phyloP scores from a whole-genome alignment of 768 basidiomycete genomes.

The Amanita pallidorosea region DNA sequence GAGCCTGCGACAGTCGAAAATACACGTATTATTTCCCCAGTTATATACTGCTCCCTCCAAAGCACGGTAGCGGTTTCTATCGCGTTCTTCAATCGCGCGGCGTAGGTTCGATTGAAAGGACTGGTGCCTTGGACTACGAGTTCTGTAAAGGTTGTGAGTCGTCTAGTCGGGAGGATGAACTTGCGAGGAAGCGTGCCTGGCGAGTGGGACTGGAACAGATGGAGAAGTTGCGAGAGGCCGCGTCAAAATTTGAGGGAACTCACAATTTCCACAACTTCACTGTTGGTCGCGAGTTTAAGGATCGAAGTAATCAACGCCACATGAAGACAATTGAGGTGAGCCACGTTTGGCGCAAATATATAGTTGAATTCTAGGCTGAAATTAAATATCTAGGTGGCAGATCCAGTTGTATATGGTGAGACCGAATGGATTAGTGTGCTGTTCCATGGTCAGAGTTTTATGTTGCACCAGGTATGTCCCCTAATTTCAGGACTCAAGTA shows the following conservation, averaged over 20 bases:
- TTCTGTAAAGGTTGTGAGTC: slow-evolving; percentile 50
- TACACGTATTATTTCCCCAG: slow-evolving; percentile 97
- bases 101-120: slow-evolving; percentile 13
- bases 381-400: slow-evolving; percentile 41
- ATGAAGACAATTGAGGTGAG: slow-evolving; percentile 59
- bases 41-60: slow-evolving; percentile 86
- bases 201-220: slow-evolving; percentile 46
- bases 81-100: slow-evolving; percentile 27
- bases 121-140: slow-evolving; percentile 25
- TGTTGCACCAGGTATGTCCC: slow-evolving; percentile 84
- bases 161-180: slow-evolving; percentile 43
- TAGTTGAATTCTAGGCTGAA: neutral
- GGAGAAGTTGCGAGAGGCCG: slow-evolving; percentile 40
- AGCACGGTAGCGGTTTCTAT: slow-evolving; percentile 57
- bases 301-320: slow-evolving; percentile 72
- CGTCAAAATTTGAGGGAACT: slow-evolving; percentile 68
- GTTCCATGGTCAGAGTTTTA: slow-evolving; percentile 97
- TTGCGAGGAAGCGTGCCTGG: slow-evolving; percentile 62
- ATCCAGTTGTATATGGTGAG: slow-evolving; percentile 82
- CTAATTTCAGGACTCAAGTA: neutral
- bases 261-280: slow-evolving; percentile 99
- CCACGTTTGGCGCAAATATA: neutral
- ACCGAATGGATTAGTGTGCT: slow-evolving; percentile 93
- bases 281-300: slow-evolving; percentile 73
- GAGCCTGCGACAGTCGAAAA: slow-evolving; percentile 88